Evolutionary conservation across 495 filamentous ascomycete genomes (phyloP), one percentile per base, ranked within the genome.

Genomic region (Hypomontagnella monticulosa): DNA sequence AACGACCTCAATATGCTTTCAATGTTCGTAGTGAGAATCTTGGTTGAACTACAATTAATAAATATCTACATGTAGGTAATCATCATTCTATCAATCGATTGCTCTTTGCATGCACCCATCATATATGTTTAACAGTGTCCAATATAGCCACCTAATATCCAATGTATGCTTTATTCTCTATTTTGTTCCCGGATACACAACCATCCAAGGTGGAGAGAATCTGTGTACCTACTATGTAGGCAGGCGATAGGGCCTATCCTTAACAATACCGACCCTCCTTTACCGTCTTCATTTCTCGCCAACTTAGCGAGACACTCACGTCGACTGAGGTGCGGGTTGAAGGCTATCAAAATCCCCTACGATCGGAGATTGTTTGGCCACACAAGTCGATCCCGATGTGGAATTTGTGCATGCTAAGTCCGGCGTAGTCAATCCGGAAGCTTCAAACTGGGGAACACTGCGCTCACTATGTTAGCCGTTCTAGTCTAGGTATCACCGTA

Each of bases 381-480:
- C 56, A 42, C 66, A 69, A 10, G 60, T 64, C 34, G 66, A 55
- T 36, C 44, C 56, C n/a, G 46, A 46, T 40, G 50, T 69, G 1
- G 49, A 61, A 53, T 69, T 69, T 32, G 55, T 69, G 49, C 66
- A 69, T 7, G 55, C n/a, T 20, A 69, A 30, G 19, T 64, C 37
- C 41, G 66, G 66, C 46, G 10, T 48, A 38, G 61, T 34, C 18
- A 47, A 32, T 1, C 66, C 66, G 9, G 66, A 52, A 8, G 66
- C 66, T 57, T 69, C 66, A 19, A 56, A 64, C 6, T 64, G 37
- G 16, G 50, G 55, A 18, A 30, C 40, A 14, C 66, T 69, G 16
- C 34, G 20, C 14, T 34, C 7, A 4, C n/a, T n/a, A 37, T n/a
- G n/a, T 68, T 49, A 68, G 59, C 40, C 8, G 37, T 23, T 36